phyloP scores from a whole-genome alignment of 176 grass and related monocot species.

The Oryza nivara region DNA sequence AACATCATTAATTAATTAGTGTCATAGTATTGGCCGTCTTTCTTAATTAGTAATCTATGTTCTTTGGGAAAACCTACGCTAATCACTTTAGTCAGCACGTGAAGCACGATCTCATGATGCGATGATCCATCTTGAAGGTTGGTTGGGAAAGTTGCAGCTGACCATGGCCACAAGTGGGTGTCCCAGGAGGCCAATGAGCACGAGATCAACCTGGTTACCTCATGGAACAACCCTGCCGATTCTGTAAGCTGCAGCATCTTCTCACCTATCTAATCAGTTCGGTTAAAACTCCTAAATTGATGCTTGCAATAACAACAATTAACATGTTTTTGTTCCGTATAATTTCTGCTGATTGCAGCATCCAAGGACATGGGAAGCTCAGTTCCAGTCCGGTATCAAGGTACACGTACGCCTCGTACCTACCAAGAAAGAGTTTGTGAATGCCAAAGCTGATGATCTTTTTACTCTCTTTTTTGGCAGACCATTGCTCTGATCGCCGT shows the following conservation, averaged over 20 bases:
- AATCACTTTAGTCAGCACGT: neutral
- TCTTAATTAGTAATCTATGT: neutral
- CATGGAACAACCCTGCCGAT: conserved; percentile 64
- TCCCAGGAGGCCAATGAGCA: conserved; percentile 56
- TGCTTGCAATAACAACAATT: neutral
- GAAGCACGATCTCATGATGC: neutral
- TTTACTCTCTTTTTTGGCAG: conserved; percentile 39
- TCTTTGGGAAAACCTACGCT: neutral
- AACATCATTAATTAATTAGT: neutral
- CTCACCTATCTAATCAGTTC: neutral
- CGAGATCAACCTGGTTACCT: conserved; percentile 37
- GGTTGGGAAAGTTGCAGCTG: conserved; percentile 71
- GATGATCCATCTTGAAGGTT: conserved; percentile 38
- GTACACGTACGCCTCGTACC: conserved; percentile 23
- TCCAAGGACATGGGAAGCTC: conserved; percentile 89
- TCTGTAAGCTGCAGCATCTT: conserved; percentile 39
- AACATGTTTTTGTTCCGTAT: neutral
- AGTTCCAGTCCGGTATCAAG: conserved; percentile 83
- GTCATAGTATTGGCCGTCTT: neutral
- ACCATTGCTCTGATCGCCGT: conserved; percentile 87
- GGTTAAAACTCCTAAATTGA: neutral
- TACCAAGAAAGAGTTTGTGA: neutral
- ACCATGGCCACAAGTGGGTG: conserved; percentile 70
- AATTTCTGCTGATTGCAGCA: conserved; percentile 42
- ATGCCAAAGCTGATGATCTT: neutral